Conservation (phyloP, 2,329 filamentous ascomycete species). For the Pseudogymnoascus sp. region DNA sequence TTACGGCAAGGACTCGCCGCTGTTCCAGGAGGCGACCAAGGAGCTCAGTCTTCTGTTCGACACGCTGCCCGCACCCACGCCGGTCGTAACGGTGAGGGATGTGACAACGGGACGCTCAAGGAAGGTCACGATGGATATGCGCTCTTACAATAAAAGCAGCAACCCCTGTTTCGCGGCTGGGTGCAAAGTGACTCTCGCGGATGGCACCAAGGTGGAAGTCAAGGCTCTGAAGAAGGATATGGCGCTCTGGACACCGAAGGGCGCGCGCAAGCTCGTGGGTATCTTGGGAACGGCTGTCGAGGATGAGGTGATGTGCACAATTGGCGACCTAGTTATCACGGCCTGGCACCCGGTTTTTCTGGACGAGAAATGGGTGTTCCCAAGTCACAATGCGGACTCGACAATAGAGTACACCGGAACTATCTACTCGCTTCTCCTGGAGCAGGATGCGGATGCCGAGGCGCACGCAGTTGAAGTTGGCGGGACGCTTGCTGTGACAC, state of each 20-base stretch:
- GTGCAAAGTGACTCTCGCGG: constrained; percentile 38
- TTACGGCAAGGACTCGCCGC: constrained; percentile 41
- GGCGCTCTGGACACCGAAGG: constrained; percentile 41
- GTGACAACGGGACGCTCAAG: background rate
- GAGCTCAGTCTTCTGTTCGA: constrained; percentile 37
- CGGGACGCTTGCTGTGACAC: constrained; percentile 39
- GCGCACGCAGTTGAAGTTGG: constrained; percentile 38
- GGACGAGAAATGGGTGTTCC: constrained; percentile 39
- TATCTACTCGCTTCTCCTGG: constrained; percentile 49
- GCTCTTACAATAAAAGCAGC: constrained; percentile 32
- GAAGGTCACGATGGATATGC: constrained; percentile 31
- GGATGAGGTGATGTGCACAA: constrained; percentile 34
- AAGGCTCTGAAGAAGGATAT: constrained; percentile 37
- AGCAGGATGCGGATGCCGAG: constrained; percentile 34
- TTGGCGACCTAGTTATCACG: constrained; percentile 40
- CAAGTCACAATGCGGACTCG: constrained; percentile 28
- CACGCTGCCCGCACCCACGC: constrained; percentile 24
- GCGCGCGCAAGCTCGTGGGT: constrained; percentile 38
- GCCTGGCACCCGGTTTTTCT: constrained; percentile 49
- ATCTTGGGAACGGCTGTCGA: constrained; percentile 42
- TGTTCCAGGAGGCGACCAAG: constrained; percentile 44
- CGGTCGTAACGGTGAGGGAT: constrained; percentile 9
- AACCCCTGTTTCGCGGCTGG: constrained; percentile 46
- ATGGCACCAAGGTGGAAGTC: constrained; percentile 33
- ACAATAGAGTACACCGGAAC: constrained; percentile 38